Evolutionary conservation across 352 stramenopile species (phyloP).

Genomic region (Phytophthora citricola): DNA sequence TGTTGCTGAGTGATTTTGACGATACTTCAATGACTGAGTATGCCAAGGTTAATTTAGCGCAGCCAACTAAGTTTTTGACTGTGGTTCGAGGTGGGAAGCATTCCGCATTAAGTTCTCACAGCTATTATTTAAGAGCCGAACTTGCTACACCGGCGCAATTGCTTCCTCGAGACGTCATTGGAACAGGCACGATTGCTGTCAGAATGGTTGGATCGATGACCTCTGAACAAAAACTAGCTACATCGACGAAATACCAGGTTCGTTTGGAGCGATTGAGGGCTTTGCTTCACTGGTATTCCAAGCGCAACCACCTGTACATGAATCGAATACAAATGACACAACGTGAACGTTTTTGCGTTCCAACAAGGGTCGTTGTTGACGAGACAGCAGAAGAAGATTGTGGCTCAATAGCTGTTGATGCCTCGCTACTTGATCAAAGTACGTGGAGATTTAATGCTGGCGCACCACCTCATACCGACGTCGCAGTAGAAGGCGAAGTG

Average conservation of each 20-base stretch:
- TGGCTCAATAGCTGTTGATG: background rate
- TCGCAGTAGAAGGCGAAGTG: background rate
- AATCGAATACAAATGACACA: background rate
- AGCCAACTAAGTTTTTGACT: background rate
- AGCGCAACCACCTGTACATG: background rate
- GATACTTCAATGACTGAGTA: constrained; percentile 6
- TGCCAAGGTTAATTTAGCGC: constrained; percentile 9
- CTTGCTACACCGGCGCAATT: constrained; percentile 3
- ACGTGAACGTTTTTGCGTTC: background rate
- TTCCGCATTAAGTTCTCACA: background rate
- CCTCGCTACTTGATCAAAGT: background rate
- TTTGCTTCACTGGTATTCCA: background rate
- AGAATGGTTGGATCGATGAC: constrained; percentile 9
- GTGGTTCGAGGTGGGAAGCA: constrained; percentile 9
- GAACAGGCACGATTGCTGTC: background rate
- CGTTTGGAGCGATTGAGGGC: background rate
- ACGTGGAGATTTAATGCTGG: constrained; percentile 5
- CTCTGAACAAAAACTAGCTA: background rate
- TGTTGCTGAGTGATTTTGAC: background rate
- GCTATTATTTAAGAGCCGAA: constrained; percentile 7
- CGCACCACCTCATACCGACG: background rate
- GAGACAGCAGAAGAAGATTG: background rate
- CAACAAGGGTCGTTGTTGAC: background rate
- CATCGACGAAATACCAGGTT: background rate
- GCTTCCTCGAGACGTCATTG: background rate